Evolutionary conservation across 192 early-diverging fungal genomes (phyloP).

Genomic region (Umbelopsis sp.): DNA sequence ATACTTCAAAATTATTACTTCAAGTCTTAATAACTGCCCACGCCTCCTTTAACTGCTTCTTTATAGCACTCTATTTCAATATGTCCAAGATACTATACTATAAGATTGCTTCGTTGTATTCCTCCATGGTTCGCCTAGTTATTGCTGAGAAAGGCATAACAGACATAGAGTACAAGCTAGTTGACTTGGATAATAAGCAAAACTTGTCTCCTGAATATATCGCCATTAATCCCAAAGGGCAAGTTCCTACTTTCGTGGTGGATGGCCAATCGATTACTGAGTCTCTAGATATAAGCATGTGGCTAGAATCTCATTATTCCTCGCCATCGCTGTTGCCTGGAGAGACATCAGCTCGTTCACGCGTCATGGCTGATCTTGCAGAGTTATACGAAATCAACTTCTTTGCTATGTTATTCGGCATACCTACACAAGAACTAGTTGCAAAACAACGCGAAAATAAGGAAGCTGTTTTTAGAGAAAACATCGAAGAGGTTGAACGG

Average conservation of each 20-base stretch:
- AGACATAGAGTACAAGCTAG: background rate
- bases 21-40: no score
- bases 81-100: background rate
- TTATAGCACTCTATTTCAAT: background rate
- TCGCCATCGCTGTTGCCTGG: constrained; percentile 9
- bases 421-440: background rate
- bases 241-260: constrained; percentile 13
- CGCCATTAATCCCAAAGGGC: constrained; percentile 24
- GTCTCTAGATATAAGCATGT: constrained; percentile 11
- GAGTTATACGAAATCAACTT: background rate
- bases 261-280: background rate
- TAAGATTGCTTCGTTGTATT: background rate
- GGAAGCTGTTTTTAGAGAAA: background rate
- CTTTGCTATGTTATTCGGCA: background rate
- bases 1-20: no score
- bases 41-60: no score
- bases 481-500: background rate
- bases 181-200: background rate
- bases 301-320: constrained; percentile 7
- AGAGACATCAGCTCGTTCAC: constrained; percentile 14
- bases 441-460: background rate
- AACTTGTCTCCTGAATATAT: constrained; percentile 26
- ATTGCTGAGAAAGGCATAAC: constrained; percentile 3
- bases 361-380: background rate
- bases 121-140: constrained; percentile 13